Evolutionary conservation across 2,329 filamentous ascomycete species (phyloP), one percentile per base, ranked within the genome.

Genomic region (Penicillium sp.): DNA sequence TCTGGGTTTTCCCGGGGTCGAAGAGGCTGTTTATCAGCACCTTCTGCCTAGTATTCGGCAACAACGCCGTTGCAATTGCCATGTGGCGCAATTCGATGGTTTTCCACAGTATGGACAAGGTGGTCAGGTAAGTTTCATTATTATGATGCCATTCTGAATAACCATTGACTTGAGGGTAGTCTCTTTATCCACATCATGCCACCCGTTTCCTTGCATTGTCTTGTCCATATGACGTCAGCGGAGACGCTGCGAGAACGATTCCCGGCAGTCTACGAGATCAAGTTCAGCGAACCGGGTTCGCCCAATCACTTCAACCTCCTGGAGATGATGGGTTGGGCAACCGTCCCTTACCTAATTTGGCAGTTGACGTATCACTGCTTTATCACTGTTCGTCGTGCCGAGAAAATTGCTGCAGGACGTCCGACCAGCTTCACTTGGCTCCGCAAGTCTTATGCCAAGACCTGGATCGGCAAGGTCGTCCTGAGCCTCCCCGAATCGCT

Each of bases 141-240:
- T n/a, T n/a, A n/a, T n/a, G n/a, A n/a, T n/a, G n/a, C n/a, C n/a
- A n/a, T 8, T 12, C 9, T 2, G 21, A 12, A 21, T 37, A n/a
- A n/a, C n/a, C n/a, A n/a, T n/a, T n/a, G n/a, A n/a, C n/a, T n/a
- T n/a, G n/a, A n/a, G n/a, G n/a, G 8, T 53, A 85, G 82, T 67
- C 78, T 98, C n/a, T 98, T 98, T 73, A 96, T 98, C 60, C 93
- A 98, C 69, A 95, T 98, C 62, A 97, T 98, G 91, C 93, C 93
- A 1, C 95, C 90, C 58, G 91, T 87, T 5, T 88, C 90, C 1
- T 78, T 98, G 12, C 93, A 98, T 69, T 94, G 88, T 64, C 77
- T 98, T 12, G 87, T 95, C 15, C 93, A 98, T 66, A 76, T 97
- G 21, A 76, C 89, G 12, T 71, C 85, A 0, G 69, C 79, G 1